Evolutionary conservation across 1,284 basidiomycete species (phyloP).

Genomic region (Porogramme epimiltina): DNA sequence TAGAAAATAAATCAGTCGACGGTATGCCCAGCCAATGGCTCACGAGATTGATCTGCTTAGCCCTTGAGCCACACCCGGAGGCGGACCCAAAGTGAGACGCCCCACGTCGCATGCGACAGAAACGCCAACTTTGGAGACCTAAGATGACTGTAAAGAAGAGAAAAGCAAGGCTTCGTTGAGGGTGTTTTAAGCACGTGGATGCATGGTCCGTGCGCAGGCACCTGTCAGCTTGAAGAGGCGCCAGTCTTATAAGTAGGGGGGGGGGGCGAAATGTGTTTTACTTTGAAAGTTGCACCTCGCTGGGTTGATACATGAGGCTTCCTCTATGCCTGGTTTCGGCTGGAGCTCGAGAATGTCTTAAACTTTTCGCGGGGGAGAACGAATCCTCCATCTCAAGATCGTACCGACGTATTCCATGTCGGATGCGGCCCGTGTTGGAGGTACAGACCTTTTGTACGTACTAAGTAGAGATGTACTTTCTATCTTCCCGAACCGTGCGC

Average conservation of each 20-base stretch:
- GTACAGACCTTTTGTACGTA: slow-evolving; percentile 33
- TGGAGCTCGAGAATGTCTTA: slow-evolving; percentile 46
- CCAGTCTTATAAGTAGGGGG: slow-evolving; percentile 5
- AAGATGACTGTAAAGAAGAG: slow-evolving; percentile 67
- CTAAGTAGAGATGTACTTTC: not conserved
- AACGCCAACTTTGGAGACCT: slow-evolving; percentile 43
- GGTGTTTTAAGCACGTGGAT: too few species aligned
- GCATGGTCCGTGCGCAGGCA: slow-evolving; percentile 67
- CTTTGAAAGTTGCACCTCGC: slow-evolving; percentile 70
- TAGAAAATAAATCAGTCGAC: slow-evolving; percentile 43
- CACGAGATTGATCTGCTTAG: slow-evolving; percentile 37
- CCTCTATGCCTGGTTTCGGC: slow-evolving; percentile 28
- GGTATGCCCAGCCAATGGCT: slow-evolving; percentile 70
- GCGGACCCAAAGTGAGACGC: slow-evolving; percentile 13
- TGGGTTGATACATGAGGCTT: slow-evolving; percentile 71
- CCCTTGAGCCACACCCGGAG: slow-evolving; percentile 10
- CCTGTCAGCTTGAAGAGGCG: not conserved
- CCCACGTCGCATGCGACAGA: slow-evolving; percentile 16
- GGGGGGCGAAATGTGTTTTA: slow-evolving; percentile 13
- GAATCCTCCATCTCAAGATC: slow-evolving; percentile 51
- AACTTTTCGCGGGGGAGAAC: slow-evolving; percentile 51
- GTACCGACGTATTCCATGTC: slow-evolving; percentile 37
- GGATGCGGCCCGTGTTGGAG: slow-evolving; percentile 60
- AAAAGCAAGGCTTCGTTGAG: too few species aligned
- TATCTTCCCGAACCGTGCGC: too few species aligned